These are phyloP conservation scores for Hanseniaspora singularis DNA, from an alignment of 805 yeast species.

Conservation along the genomic window DNA sequence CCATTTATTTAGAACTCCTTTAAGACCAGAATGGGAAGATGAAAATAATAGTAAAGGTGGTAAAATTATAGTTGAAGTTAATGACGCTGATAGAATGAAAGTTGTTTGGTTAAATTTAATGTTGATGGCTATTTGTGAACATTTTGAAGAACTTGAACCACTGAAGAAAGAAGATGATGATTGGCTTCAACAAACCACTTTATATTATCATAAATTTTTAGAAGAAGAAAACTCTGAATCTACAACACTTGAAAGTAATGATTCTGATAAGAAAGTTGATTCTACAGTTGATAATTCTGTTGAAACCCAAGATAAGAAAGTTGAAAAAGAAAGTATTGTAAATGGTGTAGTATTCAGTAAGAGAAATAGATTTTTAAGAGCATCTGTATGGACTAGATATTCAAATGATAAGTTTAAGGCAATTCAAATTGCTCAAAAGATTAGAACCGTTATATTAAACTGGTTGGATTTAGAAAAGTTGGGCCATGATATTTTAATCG, in stretches of 20 bases:
- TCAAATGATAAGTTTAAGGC: slow-evolving; percentile 8
- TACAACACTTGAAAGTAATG: background rate
- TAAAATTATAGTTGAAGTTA: slow-evolving; percentile 77
- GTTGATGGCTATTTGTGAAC: slow-evolving; percentile 87
- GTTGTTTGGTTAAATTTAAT: slow-evolving; percentile 86
- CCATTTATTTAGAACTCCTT: slow-evolving; percentile 85
- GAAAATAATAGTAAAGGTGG: slow-evolving; percentile 79
- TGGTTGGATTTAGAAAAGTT: slow-evolving; percentile 4
- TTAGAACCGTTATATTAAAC: slow-evolving; percentile 3
- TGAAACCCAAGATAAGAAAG: background rate
- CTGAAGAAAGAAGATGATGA: slow-evolving; percentile 35
- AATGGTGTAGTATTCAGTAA: slow-evolving; percentile 15
- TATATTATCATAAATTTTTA: background rate
- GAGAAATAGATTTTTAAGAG: slow-evolving; percentile 11
- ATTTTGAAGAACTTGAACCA: slow-evolving; percentile 68
- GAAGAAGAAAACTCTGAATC: background rate
- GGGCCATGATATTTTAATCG: background rate
- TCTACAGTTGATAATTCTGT: background rate
- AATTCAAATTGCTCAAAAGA: slow-evolving; percentile 12
- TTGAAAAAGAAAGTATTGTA: background rate
- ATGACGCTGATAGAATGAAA: slow-evolving; percentile 36
- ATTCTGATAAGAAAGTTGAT: background rate
- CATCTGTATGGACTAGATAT: slow-evolving; percentile 10
- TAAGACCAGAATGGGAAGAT: slow-evolving; percentile 99
- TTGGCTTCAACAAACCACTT: background rate